Evolutionary conservation across 2,329 filamentous ascomycete genomes (phyloP), one percentile per base, ranked within the genome.

Genomic region (Iodosphaeria phyllophila): DNA sequence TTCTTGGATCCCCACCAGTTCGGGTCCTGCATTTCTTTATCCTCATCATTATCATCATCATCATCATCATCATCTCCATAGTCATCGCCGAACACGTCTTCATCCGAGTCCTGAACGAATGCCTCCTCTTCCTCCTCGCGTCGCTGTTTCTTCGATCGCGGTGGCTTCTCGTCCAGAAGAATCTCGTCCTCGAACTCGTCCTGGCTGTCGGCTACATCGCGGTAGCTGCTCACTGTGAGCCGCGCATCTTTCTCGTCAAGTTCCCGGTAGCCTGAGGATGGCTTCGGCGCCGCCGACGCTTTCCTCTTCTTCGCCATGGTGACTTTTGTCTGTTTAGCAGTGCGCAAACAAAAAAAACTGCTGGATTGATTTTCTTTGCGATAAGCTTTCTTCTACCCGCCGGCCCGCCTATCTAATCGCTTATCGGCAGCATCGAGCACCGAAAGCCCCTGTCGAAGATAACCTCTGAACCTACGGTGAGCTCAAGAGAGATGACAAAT

Each of bases 141-240:
- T 39, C 74, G 70, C 41, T 73, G 62, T 35, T 79, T 71, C 55
- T 93, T 93, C 16, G 72, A 71, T n/a, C n/a, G n/a, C n/a, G n/a
- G n/a, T 19, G 75, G 79, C 17, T 64, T 75, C 36, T 92, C 82
- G 16, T 92, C 80, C 18, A 98, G 62, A 40, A 86, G 51, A 33
- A 98, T 72, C 43, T 79, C 75, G 50, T 98, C 89, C 34, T 84
- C 75, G 30, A 84, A 59, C 41, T 86, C 80, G 47, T 92, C 92
- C 45, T 92, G 82, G 48, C 13, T 20, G 2, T 4, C 13, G n/a
- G 5, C 7, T 6, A 13, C n/a, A n/a, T 20, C n/a, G 19, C 19
- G 7, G 13, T 9, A n/a, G n/a, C n/a, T n/a, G n/a, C n/a, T n/a
- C n/a, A n/a, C n/a, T n/a, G n/a, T 61, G 10, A 83, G 61, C 26